phyloP scores from a whole-genome alignment of 129 eudicot genomes.

The Tanacetum coccineum region DNA sequence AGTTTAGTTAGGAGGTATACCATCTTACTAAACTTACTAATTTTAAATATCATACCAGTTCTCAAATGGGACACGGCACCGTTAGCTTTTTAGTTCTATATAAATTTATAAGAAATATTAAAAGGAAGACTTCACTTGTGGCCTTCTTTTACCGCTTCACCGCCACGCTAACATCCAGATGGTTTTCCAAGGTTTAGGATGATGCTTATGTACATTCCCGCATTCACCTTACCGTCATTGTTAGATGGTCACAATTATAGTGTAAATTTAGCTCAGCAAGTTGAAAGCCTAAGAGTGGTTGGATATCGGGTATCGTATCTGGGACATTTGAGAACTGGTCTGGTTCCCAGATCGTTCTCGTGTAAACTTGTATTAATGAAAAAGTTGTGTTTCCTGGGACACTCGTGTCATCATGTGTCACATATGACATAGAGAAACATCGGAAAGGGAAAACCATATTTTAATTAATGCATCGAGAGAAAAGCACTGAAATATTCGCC shows the following conservation, averaged over 20 bases:
- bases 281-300: conserved; percentile 47
- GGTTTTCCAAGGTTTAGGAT: conserved; percentile 45
- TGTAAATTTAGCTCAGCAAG: conserved; percentile 51
- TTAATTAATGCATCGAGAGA: too few relatives aligned
- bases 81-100: not conserved
- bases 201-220: conserved; percentile 60
- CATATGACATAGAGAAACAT: not conserved
- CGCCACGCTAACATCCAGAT: conserved; percentile 48
- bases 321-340: conserved; percentile 44
- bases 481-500: too few relatives aligned
- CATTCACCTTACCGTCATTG: conserved; percentile 81
- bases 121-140: conserved; percentile 44
- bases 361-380: too few relatives aligned
- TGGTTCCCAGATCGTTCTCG: conserved; percentile 45
- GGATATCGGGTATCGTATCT: conserved; percentile 39
- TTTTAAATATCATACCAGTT: too few relatives aligned
- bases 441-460: conserved; percentile 23
- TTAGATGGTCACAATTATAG: conserved; percentile 50
- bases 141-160: conserved; percentile 72
- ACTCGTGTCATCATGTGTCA: not conserved
- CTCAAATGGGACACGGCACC: too few relatives aligned
- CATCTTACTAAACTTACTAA: too few relatives aligned
- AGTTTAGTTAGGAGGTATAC: too few relatives aligned
- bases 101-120: not conserved
- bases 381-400: not conserved